Evolutionary conservation across 139 green algal genomes (phyloP), one percentile per base, ranked within the genome.

Genomic region (Chlamydomonas applanata): DNA sequence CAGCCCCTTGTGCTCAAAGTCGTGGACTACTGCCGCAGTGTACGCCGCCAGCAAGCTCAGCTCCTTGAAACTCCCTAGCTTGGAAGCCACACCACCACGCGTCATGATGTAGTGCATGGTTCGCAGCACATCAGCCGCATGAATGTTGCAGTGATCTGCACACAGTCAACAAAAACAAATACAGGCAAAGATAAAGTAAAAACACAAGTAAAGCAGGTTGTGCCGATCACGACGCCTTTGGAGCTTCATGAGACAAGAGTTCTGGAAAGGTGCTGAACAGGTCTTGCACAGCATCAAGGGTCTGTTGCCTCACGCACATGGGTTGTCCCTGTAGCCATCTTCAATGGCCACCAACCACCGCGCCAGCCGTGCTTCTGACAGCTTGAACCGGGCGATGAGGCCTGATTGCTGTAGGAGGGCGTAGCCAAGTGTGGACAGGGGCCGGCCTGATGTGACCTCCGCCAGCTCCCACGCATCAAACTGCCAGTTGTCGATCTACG

Each of bases 51-150:
- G 66, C 1, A 77, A 19, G 34, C 7, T 17, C 2, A 53, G 3
- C 16, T 53, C 22, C 22, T 69, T 3, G 19, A 25, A 32, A 25
- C 4, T 22, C 4, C 34, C 33, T 29, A 33, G 62, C 62, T 16
- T 53, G 25, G 53, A 16, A 19, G 13, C 68, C 27, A 73, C 19
- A 9, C 72, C 72, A 7, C 72, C 72, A 7, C 36, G 36, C 24
- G 59, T 71, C 33, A 86, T 60, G 35, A 90, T 69, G 40, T 88
- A 78, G 74, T 89, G 85, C 44, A 82, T 61, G 40, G 65, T 85
- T 27, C 79, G 80, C 16, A 88, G 69, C 66, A 92, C 87, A 36
- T 87, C 81, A 3, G 87, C 80, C 11, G 79, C 87, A 57, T 91
- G 87, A 0, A 66, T 76, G 29, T 74, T 64, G 82, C 73, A 82